Evolutionary conservation across 164 flowering plant genomes (phyloP), one percentile per base, ranked within the genome.

Genomic region (Aristolochia contorta): DNA sequence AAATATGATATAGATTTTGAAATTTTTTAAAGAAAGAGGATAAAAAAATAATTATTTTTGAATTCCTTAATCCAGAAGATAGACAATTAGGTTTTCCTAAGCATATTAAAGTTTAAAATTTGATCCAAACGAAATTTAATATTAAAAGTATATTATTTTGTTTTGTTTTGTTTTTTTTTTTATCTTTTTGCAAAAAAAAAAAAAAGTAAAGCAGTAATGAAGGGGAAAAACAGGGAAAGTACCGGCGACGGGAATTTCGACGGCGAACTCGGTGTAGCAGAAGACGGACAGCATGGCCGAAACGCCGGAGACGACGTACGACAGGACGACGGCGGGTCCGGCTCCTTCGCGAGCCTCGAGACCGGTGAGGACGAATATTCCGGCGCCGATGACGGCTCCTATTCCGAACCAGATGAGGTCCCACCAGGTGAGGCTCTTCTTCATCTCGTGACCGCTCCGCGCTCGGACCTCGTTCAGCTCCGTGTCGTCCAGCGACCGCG

Each of bases 181-280:
- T n/a, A n/a, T n/a, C n/a, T n/a, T 47, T 47, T 7, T 47, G 50
- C 2, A 14, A 47, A 47, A 47, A 14, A n/a, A 22, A 20, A 37
- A 47, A 19, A 32, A 19, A n/a, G n/a, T n/a, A n/a, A n/a, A n/a
- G n/a, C n/a, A n/a, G n/a, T n/a, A n/a, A n/a, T n/a, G n/a, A n/a
- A n/a, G n/a, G n/a, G n/a, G n/a, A 4, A 19, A 19, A 55, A 18
- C 27, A 27, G 1, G 9, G 10, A 10, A 4, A 37, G 43, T 37
- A 76, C 84, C 86, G 47, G 84, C 88, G 7, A 79, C 85, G 0
- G 85, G 85, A 1, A 83, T 69, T 47, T 83, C 86, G 8, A 83
- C 84, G 14, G 88, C 84, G 58, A 81, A 83, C 58, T 83, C 88
- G 10, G 82, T 78, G 75, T 83, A 83, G 54, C 85, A 83, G 48